Evolutionary conservation across 164 flowering plant species (phyloP), one percentile per base, ranked within the genome.

Genomic region (Brasenia schreberi): DNA sequence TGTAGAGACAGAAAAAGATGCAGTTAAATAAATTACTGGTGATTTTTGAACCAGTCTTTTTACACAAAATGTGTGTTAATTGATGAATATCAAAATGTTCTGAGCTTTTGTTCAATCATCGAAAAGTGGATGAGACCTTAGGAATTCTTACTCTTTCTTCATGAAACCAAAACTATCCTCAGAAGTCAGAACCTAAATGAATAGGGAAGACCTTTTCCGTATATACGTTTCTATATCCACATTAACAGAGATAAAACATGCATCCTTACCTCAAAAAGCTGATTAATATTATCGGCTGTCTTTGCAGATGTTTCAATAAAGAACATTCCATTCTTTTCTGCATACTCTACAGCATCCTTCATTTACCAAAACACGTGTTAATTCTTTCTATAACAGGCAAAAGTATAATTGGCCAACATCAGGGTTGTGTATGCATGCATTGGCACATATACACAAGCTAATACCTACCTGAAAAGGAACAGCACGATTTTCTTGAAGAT

Each of bases 231-330:
- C 18, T 17, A 45, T n/a, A 65, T 7, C 16, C 39, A 63, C 65
- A 63, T 23, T 6, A 23, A 14, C 39, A 18, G 9, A 3, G 65
- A 16, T 5, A 63, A 42, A 16, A 19, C 17, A n/a, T 63, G 60
- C 7, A 4, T 64, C 44, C 16, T 19, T 76, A 94, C 99, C 97
- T 94, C 93, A 76, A 95, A 95, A 64, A 95, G 83, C 79, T 89
- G 87, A 80, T 91, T 91, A 70, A 95, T 88, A 69, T 95, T 95
- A 81, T 95, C 99, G 42, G 99, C 96, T 2, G 99, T 95, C 79
- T 95, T 95, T 64, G 99, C 99, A 73, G 99, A 95, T 42, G 99
- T 95, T 81, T 95, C 99, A 63, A 95, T 92, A 65, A 89, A 95
- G 79, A 89, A 95, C 99, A 92, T 95, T 49, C 96, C 91, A 78